Evolutionary conservation across 345 rosid genomes (phyloP), one percentile per base, ranked within the genome.

Genomic region (Brassica carinata): DNA sequence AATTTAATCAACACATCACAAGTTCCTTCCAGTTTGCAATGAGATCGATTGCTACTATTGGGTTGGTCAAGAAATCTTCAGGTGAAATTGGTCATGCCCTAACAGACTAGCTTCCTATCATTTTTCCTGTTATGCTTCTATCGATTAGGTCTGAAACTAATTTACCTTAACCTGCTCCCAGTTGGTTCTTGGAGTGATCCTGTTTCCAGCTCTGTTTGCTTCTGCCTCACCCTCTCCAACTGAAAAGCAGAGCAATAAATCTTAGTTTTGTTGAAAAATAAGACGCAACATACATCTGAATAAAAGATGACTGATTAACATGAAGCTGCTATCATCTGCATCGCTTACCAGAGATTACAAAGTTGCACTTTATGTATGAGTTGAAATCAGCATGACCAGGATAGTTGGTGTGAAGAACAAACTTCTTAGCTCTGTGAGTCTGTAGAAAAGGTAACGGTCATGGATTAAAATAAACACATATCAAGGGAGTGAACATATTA

Each of bases 381-480:
- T 93, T 96, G 83, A 96, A 96, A 87, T 96, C 99, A 27, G 97
- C 89, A 87, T 96, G 99, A 64, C 99, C 99, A 67, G 98, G 98
- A 85, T 93, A 93, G 85, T 96, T 93, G 18, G 98, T 90, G 80
- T 96, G 99, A 81, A 96, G 84, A 77, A 96, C 92, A 83, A 96
- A 96, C 91, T 96, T 96, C 86, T 93, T 93, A 76, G 90, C 87
- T 81, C 86, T 92, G 85, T 96, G 98, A 76, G 88, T 90, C 99
- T 96, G 92, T 84, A n/a, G n/a, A n/a, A n/a, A n/a, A n/a, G n/a
- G n/a, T n/a, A 67, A 55, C 69, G 63, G 61, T 38, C 67, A 27
- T 59, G 63, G 62, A 55, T 36, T 4, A n/a, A 55, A 2, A 5
- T 1, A 26, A 73, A 83, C 43, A 62, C 64, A 71, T 31, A 67